A percentile compares a stretch with the other conserved stretches of the same genome.
These are phyloP conservation scores for Pseudocohnilembus persalinus DNA, from an alignment of 169 alveolate species.

Conservation along the genomic window DNA sequence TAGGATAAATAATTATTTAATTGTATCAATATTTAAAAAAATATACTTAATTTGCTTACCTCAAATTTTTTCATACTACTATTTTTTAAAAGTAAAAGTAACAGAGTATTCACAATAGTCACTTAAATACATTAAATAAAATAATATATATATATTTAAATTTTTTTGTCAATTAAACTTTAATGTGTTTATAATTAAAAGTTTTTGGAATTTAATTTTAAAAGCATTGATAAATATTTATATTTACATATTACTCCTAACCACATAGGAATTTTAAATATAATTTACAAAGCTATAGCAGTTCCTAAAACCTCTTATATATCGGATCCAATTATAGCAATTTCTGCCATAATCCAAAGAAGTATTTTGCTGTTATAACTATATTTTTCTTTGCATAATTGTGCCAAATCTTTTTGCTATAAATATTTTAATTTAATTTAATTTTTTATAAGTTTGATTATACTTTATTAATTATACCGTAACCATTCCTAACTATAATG, in stretches of 20 bases:
- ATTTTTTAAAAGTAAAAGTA: constrained; percentile 51
- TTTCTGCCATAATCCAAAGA: constrained; percentile 70
- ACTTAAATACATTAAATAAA: too few relatives aligned
- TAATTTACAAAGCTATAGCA: constrained; percentile 63
- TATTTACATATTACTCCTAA: constrained; percentile 51
- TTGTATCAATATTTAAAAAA: too few relatives aligned
- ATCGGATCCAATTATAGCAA: constrained; percentile 81
- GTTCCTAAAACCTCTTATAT: constrained; percentile 79
- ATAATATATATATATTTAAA: too few relatives aligned
- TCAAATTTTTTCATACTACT: constrained; percentile 63
- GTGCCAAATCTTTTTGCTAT: constrained; percentile 42
- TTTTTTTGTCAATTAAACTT: too few relatives aligned
- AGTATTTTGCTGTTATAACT: constrained; percentile 32
- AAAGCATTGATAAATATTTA: too few relatives aligned
- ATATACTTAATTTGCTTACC: background rate
- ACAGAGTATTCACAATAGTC: constrained; percentile 62
- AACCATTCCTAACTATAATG: constrained; percentile 50
- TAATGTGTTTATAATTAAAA: too few relatives aligned
- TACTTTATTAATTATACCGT: constrained; percentile 9
- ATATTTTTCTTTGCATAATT: constrained; percentile 58
- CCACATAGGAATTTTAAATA: constrained; percentile 65
- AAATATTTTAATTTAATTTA: too few relatives aligned
- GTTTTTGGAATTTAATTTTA: background rate
- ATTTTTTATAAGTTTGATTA: background rate
- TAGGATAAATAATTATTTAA: too few relatives aligned